phyloP scores from a whole-genome alignment of 2,329 filamentous ascomycete genomes.

The Talaromyces sp. region DNA sequence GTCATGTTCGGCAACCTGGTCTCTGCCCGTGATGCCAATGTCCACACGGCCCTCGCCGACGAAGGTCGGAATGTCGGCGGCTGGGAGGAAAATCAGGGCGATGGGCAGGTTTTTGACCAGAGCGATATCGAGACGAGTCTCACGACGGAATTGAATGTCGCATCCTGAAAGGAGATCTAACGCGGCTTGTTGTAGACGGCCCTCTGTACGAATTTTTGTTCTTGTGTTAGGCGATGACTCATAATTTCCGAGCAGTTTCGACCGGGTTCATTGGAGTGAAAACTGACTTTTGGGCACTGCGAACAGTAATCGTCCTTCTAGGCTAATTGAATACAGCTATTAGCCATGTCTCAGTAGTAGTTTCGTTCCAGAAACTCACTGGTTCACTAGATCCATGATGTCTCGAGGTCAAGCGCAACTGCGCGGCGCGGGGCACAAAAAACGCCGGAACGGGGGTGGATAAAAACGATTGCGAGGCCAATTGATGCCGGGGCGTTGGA shows the following conservation, averaged over 20 bases:
- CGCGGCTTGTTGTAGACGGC: conserved; percentile 78
- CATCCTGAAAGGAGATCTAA: conserved; percentile 88
- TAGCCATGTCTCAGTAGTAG: neutral
- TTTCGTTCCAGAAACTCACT: conserved; percentile 37
- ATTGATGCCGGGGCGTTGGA: neutral
- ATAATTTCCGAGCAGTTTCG: neutral
- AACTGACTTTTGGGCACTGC: conserved; percentile 95
- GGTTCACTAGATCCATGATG: conserved; percentile 57
- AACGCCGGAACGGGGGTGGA: neutral
- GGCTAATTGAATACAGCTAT: conserved; percentile 45
- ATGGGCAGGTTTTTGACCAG: conserved; percentile 96
- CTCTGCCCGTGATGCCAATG: conserved; percentile 87
- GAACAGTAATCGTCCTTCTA: conserved; percentile 89
- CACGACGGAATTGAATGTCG: conserved; percentile 93
- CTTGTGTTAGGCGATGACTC: neutral
- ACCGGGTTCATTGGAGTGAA: conserved; percentile 2
- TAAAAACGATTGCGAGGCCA: neutral
- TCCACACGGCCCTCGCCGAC: conserved; percentile 92
- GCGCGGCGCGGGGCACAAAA: conserved; percentile 3
- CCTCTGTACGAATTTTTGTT: conserved; percentile 74
- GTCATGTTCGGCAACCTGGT: conserved; percentile 89
- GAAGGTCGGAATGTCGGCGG: conserved; percentile 94
- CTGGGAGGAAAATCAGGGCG: conserved; percentile 92
- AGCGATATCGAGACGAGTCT: conserved; percentile 92
- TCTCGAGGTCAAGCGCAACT: conserved; percentile 3